phyloP scores from a whole-genome alignment of 345 rosid genomes.

The Durio zibethinus region DNA sequence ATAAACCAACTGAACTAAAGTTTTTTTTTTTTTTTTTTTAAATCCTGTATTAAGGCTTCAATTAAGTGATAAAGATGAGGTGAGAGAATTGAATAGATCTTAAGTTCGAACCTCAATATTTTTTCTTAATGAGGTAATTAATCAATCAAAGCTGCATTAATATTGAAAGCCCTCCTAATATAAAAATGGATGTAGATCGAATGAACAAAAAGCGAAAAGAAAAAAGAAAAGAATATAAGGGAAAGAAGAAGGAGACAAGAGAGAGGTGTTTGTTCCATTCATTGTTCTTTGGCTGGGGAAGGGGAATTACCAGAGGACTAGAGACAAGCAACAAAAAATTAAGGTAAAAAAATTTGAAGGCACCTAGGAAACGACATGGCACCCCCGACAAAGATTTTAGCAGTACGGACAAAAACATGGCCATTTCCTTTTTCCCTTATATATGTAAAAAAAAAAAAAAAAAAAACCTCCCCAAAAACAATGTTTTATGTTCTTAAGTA shows the following conservation, averaged over 20 bases:
- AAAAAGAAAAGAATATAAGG: slow-evolving; percentile 28
- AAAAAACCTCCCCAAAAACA: neutral
- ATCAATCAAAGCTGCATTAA: neutral
- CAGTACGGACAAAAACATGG: slow-evolving; percentile 34
- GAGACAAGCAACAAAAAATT: neutral
- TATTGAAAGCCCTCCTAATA: neutral
- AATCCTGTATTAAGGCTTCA: no score
- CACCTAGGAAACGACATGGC: slow-evolving; percentile 37
- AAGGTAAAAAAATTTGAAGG: slow-evolving; percentile 4
- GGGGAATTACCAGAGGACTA: slow-evolving; percentile 15
- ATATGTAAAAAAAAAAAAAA: no score
- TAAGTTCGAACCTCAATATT: no score
- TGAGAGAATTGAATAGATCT: no score
- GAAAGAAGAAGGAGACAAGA: slow-evolving; percentile 39
- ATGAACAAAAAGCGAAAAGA: neutral
- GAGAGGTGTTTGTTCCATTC: slow-evolving; percentile 31
- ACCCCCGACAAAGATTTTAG: slow-evolving; percentile 60
- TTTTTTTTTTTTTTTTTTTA: no score
- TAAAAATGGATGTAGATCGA: neutral
- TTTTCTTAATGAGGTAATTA: neutral
- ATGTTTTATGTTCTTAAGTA: neutral
- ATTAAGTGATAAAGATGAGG: no score
- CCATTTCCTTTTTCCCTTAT: neutral
- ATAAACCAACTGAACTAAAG: no score
- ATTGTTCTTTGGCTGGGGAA: slow-evolving; percentile 24